Evolutionary conservation across 116 monocot genomes (phyloP), one percentile per base, ranked within the genome.

Genomic region (Zostera marina): DNA sequence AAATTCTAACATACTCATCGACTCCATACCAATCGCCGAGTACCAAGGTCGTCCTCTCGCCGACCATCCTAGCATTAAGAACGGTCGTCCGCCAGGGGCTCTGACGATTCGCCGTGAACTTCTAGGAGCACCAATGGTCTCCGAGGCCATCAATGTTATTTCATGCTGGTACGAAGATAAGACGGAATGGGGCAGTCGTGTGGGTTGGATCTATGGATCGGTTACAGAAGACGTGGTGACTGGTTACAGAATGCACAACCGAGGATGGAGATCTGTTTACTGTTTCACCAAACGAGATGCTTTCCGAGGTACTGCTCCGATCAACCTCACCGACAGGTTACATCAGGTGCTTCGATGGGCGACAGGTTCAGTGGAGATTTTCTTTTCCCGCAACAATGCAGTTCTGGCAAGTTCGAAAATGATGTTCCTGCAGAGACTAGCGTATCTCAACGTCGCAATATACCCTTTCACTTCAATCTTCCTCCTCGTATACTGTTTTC

Each of bases 341-440:
- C 88, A 88, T 56, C 88, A 88, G 66, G 89, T 88, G 23, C 77
- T 83, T n/a, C 77, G 83, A 19, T 88, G 83, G 83, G 88, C 88
- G 6, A 88, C 88, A 0, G 88, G 88, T 5, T 88, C 88, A 1
- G 88, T 88, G 17, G 88, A 88, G 63, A 88, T 88, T 64, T 87
- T 87, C 76, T 87, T 87, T 67, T 87, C 87, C 0, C 68, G 82
- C 16, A 87, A 87, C 71, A 87, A 87, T 11, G 82, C 87, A 0
- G 11, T 82, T 8, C 54, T 87, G 7, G 82, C 87, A n/a, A 74
- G 72, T 61, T 38, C 76, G 3, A 79, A 66, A 69, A 77, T 87
- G 82, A 87, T 79, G 61, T 7, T 79, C 11, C 66, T 87, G 22
- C 87, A 87, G 54, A 63, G 82, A 23, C 21, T 87, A 1, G 87